Evolutionary conservation across 257 asterid genomes (phyloP).

Genomic region (Haberlea rhodopensis): DNA sequence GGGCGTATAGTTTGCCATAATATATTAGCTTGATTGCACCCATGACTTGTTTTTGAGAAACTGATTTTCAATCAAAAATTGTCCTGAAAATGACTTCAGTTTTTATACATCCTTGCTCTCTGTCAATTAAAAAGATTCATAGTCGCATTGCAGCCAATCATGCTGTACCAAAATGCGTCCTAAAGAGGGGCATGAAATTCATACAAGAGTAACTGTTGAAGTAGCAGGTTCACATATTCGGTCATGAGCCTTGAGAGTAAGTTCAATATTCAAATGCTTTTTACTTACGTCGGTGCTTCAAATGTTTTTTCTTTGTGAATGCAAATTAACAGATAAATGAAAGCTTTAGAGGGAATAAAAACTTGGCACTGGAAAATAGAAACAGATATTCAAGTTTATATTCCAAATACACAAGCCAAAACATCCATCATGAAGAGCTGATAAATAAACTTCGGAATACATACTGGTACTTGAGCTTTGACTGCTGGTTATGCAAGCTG

Average conservation of each 20-base stretch:
- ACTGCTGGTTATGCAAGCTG: conserved; percentile 84
- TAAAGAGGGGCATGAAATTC: background rate
- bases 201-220: background rate
- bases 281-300: background rate
- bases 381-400: background rate
- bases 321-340: background rate
- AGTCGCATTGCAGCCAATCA: background rate
- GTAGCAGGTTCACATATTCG: background rate
- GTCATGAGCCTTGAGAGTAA: background rate
- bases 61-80: background rate
- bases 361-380: background rate
- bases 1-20: too few species aligned
- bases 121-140: background rate
- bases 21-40: too few species aligned
- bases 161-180: background rate
- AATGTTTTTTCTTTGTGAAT: too few species aligned
- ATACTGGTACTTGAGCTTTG: conserved; percentile 92
- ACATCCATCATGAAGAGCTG: background rate
- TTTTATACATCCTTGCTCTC: too few species aligned
- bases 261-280: background rate
- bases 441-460: conserved; percentile 31
- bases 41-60: too few species aligned
- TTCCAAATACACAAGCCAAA: background rate
- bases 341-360: background rate
- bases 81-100: background rate